Evolutionary conservation across 805 yeast genomes (phyloP), one percentile per base, ranked within the genome.

Genomic region (Spathaspora hagerdaliae): DNA sequence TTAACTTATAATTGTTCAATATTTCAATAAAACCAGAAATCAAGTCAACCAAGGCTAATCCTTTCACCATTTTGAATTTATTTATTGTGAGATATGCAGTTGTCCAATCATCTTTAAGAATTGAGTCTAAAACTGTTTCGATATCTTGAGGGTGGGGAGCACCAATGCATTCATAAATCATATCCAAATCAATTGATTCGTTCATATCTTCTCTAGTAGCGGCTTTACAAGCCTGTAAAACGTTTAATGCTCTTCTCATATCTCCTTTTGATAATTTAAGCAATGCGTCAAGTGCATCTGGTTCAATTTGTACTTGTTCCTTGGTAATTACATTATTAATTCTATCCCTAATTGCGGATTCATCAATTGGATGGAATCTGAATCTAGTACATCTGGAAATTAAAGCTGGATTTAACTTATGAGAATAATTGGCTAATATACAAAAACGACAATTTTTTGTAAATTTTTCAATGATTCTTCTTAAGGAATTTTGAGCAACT

Each of bases 361-460:
- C 72, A 1, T 81, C 67, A 43, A 94, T 70, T 3, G 99, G 99
- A 38, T 87, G 80, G 67, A 94, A 94, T 56, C 99, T 75, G 72
- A 94, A 95, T 54, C 97, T 73, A 7, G 99, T 94, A 64, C 99
- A 94, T 64, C 99, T 81, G 36, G 97, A 89, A 41, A 92, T 67
- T 54, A 94, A 76, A 0, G 99, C 99, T 1, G 99, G 98, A 49
- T 92, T 92, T 56, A 94, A 71, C 59, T 94, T 94, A 71, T 94
- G 97, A 2, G 97, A 83, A 69, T 94, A 94, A 63, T 94, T 94
- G 40, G 99, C 98, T 58, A 94, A 73, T 39, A 94, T 89, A 67
- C 97, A 91, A 64, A 92, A 92, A 51, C 98, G 77, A n/a, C 97
- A 89, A 64, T 90, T 91, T 57, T 88, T 86, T 19, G 97, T 89